phyloP scores from a whole-genome alignment of 495 filamentous ascomycete species.

The Trichocladium uniseriatum region DNA sequence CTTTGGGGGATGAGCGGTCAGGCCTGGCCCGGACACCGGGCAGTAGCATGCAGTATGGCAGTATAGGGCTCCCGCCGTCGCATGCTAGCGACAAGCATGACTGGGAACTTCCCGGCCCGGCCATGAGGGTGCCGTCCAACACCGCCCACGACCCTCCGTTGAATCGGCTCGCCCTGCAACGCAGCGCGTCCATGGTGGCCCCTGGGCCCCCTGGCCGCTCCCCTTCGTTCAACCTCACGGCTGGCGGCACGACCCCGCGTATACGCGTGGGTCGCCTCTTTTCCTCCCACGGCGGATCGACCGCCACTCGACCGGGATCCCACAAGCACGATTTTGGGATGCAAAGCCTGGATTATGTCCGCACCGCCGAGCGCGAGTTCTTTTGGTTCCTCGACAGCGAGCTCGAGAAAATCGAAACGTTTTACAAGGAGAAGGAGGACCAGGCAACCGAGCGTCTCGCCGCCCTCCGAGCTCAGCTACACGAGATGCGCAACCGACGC shows the following conservation, averaged over 20 bases:
- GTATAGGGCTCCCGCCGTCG: slow-evolving; percentile 60
- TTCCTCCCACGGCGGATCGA: slow-evolving; percentile 17
- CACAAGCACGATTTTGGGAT: slow-evolving; percentile 22
- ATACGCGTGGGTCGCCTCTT: slow-evolving; percentile 22
- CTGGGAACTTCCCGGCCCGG: slow-evolving; percentile 66
- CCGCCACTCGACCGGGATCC: slow-evolving; percentile 12
- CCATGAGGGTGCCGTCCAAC: slow-evolving; percentile 50
- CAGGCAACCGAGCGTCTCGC: slow-evolving; percentile 64
- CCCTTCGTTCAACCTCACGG: slow-evolving; percentile 10
- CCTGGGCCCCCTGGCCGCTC: slow-evolving; percentile 3
- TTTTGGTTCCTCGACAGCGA: slow-evolving; percentile 68
- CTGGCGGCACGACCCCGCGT: slow-evolving; percentile 14
- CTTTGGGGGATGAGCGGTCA: slow-evolving; percentile 24
- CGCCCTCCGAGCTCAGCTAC: slow-evolving; percentile 67
- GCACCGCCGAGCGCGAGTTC: slow-evolving; percentile 61
- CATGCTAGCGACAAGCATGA: slow-evolving; percentile 29
- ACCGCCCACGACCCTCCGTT: slow-evolving; percentile 8
- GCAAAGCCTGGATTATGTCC: slow-evolving; percentile 39
- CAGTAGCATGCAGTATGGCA: slow-evolving; percentile 54
- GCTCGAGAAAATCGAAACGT: slow-evolving; percentile 74
- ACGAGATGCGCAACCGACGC: slow-evolving; percentile 76
- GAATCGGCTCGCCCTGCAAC: slow-evolving; percentile 11
- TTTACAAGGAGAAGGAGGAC: slow-evolving; percentile 74
- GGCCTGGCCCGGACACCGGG: slow-evolving; percentile 25
- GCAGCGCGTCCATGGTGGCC: slow-evolving; percentile 20